phyloP scores from a whole-genome alignment of 2,329 filamentous ascomycete genomes.

The Phialophora verrucosa region DNA sequence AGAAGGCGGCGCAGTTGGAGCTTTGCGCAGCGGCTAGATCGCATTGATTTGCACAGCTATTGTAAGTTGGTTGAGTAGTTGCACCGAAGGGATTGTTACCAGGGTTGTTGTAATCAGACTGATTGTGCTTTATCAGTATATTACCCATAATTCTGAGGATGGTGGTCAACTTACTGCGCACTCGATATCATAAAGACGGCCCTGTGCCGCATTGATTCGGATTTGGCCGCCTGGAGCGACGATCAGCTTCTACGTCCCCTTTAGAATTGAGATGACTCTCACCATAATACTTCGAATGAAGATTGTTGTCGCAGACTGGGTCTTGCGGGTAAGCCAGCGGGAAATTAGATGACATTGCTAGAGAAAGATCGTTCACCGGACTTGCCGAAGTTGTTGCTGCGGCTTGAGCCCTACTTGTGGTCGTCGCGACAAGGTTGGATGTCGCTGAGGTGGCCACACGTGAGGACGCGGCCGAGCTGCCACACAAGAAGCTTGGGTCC shows the following conservation, averaged over 20 bases:
- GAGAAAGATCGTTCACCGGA: not conserved
- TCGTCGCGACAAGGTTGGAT: not conserved
- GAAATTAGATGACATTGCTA: not conserved
- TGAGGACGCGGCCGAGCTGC: not conserved
- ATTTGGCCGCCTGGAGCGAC: not conserved
- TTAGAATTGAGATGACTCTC: not conserved
- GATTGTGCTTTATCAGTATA: not conserved
- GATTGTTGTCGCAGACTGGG: not conserved
- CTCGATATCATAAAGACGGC: not conserved
- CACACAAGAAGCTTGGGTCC: conserved; percentile 25
- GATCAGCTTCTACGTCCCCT: not conserved
- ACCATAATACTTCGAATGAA: not conserved
- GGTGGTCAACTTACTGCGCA: not conserved
- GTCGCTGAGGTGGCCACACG: not conserved
- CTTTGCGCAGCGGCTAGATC: conserved; percentile 15
- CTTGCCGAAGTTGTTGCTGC: not conserved
- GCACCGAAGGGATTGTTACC: conserved; percentile 21
- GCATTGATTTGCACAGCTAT: conserved; percentile 23
- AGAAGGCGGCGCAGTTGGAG: conserved; percentile 19
- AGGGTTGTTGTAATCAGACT: conserved; percentile 24
- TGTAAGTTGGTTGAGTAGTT: conserved; percentile 22
- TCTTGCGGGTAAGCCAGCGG: not conserved
- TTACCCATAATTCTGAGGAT: not conserved
- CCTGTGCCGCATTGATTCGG: not conserved
- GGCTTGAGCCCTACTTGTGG: not conserved